phyloP scores from a whole-genome alignment of 2,329 filamentous ascomycete species.

The Beauveria varroae region DNA sequence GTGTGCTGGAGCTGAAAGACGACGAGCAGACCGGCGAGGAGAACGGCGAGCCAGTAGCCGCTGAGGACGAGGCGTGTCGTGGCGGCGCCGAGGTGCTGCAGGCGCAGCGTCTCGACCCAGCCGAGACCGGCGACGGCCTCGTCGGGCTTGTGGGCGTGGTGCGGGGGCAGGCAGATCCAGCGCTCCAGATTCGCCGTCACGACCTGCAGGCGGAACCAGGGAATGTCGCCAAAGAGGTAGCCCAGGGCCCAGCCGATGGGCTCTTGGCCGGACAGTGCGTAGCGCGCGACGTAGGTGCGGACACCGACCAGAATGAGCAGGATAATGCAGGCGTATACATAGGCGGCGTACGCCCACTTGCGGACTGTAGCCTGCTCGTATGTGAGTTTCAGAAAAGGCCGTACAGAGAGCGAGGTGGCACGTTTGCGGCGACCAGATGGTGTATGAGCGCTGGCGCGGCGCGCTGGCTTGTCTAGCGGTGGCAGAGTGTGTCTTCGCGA shows the following conservation, averaged over 20 bases:
- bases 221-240: slow-evolving; percentile 77
- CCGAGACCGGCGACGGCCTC: slow-evolving; percentile 41
- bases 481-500: slow-evolving; percentile 47
- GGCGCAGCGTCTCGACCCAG: slow-evolving; percentile 59
- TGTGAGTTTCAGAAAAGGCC: slow-evolving; percentile 74
- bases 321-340: slow-evolving; percentile 64
- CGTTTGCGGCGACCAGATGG: slow-evolving; percentile 60
- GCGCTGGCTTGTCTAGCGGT: slow-evolving; percentile 25
- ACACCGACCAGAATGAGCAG: slow-evolving; percentile 63
- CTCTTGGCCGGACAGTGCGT: slow-evolving; percentile 65
- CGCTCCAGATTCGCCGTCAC: slow-evolving; percentile 58
- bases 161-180: slow-evolving; percentile 66
- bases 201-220: slow-evolving; percentile 63
- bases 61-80: slow-evolving; percentile 74
- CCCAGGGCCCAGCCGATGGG: slow-evolving; percentile 89
- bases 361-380: slow-evolving; percentile 65
- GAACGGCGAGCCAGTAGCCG: slow-evolving; percentile 64
- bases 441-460: slow-evolving; percentile 42
- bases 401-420: slow-evolving; percentile 54
- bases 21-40: slow-evolving; percentile 62
- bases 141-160: slow-evolving; percentile 20
- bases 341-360: slow-evolving; percentile 78
- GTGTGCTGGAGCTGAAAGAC: slow-evolving; percentile 68
- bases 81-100: slow-evolving; percentile 59
- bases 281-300: slow-evolving; percentile 57